Conservation (phyloP, 768 basidiomycete genomes). For the Lyophyllum shimeji region DNA sequence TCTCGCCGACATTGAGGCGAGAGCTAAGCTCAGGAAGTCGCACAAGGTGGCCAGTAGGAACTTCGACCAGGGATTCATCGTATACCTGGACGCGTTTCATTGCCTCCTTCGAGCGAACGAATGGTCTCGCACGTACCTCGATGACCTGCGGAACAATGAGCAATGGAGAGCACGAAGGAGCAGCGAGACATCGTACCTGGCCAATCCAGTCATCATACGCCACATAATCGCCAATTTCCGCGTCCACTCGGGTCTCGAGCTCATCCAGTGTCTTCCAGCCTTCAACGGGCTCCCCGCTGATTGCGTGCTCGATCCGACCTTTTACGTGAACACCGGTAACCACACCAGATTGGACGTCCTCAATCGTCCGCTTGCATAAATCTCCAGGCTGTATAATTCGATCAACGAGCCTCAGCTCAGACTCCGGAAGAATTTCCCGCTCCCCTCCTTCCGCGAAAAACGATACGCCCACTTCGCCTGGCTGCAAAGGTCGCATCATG, state of each 20-base stretch:
- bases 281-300: conserved; percentile 56
- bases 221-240: conserved; percentile 82
- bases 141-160: conserved; percentile 49
- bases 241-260: conserved; percentile 53
- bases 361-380: conserved; percentile 74
- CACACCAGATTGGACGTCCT: conserved; percentile 75
- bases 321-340: conserved; percentile 63
- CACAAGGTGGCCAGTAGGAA: conserved; percentile 62
- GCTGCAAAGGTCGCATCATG: conserved; percentile 69
- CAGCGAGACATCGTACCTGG: conserved; percentile 59
- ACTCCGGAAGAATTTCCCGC: conserved; percentile 73
- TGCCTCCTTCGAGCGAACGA: conserved; percentile 9
- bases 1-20: conserved; percentile 72
- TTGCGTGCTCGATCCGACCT: conserved; percentile 73
- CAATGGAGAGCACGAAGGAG: neutral
- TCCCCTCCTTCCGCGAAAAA: conserved; percentile 50
- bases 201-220: conserved; percentile 86
- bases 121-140: conserved; percentile 51
- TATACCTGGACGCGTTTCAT: conserved; percentile 54
- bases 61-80: conserved; percentile 77
- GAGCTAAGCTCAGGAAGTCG: conserved; percentile 78
- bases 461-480: conserved; percentile 82
- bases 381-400: conserved; percentile 79
- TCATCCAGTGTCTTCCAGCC: conserved; percentile 65
- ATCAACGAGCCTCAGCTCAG: conserved; percentile 68